Conservation (phyloP, 2,329 filamentous ascomycete species). For the Colletotrichum coccodes region DNA sequence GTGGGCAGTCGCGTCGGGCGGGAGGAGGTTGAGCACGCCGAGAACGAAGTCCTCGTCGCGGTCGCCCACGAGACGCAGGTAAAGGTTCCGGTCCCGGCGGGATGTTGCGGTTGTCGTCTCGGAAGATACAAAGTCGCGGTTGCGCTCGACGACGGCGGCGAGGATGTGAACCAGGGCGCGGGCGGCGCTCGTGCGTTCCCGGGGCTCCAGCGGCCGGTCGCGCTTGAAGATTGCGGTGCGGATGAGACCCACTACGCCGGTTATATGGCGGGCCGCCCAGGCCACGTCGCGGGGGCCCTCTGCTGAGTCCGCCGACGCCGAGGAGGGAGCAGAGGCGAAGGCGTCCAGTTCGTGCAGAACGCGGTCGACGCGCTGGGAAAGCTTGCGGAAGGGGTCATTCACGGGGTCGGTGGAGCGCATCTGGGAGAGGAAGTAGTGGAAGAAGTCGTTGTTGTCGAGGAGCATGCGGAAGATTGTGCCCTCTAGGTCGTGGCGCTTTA, state of each 20-base stretch:
- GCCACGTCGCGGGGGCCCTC: constrained; percentile 51
- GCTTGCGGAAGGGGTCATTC: constrained; percentile 58
- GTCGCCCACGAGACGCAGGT: constrained; percentile 58
- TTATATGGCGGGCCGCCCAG: constrained; percentile 62
- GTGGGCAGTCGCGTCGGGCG: constrained; percentile 56
- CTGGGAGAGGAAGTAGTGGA: constrained; percentile 60
- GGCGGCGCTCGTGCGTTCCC: constrained; percentile 57
- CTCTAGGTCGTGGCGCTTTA: constrained; percentile 58
- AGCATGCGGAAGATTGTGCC: constrained; percentile 64
- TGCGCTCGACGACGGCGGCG: constrained; percentile 52
- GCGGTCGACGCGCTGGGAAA: constrained; percentile 57
- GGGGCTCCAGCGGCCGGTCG: constrained; percentile 46
- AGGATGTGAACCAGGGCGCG: constrained; percentile 60
- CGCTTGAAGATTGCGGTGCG: constrained; percentile 51
- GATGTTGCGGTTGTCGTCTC: neutral
- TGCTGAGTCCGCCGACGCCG: constrained; percentile 7
- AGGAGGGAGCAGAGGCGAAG: constrained; percentile 36
- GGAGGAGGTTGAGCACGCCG: constrained; percentile 50
- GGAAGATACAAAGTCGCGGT: constrained; percentile 46
- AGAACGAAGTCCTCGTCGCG: constrained; percentile 56
- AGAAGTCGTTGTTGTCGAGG: constrained; percentile 63
- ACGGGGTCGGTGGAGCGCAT: constrained; percentile 55
- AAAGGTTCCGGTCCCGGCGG: constrained; percentile 55
- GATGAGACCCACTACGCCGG: constrained; percentile 54
- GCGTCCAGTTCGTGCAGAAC: constrained; percentile 57